Evolutionary conservation across 352 stramenopile genomes (phyloP).

Genomic region (Globisporangium iwayamae): DNA sequence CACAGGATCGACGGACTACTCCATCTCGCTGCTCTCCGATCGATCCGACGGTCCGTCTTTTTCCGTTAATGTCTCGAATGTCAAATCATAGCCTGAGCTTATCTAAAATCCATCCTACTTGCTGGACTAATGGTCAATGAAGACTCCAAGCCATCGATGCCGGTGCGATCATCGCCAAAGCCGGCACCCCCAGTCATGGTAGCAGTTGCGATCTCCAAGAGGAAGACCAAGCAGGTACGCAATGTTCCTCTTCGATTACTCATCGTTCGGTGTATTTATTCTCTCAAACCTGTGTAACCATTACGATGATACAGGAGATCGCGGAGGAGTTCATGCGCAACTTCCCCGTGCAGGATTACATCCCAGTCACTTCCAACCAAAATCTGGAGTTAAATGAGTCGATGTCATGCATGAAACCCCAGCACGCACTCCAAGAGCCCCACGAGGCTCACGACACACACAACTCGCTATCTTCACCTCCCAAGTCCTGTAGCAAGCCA

Average conservation of each 20-base stretch:
- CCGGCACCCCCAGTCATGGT: neutral
- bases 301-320: constrained; percentile 25
- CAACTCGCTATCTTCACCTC: neutral
- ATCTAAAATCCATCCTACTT: too few relatives aligned
- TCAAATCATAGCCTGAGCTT: too few relatives aligned
- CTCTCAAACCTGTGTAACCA: neutral
- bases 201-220: neutral
- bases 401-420: too few relatives aligned
- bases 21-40: constrained; percentile 28
- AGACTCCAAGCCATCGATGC: neutral
- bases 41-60: constrained; percentile 17
- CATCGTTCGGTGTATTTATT: neutral
- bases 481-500: neutral
- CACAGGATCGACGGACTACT: constrained; percentile 36
- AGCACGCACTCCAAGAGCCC: neutral
- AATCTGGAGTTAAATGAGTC: neutral
- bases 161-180: neutral
- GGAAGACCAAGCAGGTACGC: constrained; percentile 17
- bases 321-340: constrained; percentile 58
- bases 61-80: too few relatives aligned
- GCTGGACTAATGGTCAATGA: neutral
- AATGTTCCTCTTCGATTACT: neutral
- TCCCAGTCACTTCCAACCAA: constrained; percentile 23
- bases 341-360: constrained; percentile 75
- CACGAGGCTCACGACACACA: neutral